Evolutionary conservation across 1,284 basidiomycete genomes (phyloP), one percentile per base, ranked within the genome.

Genomic region (Cryptococcus jaspeensis): DNA sequence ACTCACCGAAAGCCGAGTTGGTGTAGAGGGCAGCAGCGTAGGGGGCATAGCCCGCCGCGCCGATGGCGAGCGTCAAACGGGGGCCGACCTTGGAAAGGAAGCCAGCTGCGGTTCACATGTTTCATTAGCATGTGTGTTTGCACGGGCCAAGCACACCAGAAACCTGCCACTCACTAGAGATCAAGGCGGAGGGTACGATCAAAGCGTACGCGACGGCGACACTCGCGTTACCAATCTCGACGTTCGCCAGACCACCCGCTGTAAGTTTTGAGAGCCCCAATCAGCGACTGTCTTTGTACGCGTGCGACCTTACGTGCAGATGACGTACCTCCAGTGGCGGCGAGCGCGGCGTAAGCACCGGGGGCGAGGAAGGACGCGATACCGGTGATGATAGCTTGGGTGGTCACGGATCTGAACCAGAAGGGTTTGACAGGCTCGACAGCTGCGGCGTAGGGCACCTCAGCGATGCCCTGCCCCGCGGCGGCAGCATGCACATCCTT

Each of bases 151-250:
- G 12, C 8, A n/a, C 36, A 32, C 5, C n/a, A 15, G 16, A 2
- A 28, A 23, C 12, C 8, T 22, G n/a, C 8, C 15, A 57, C 61
- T 47, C 32, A 62, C 57, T 60, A 7, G 61, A 62, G 12, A 63
- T 55, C 12, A 71, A 48, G 36, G 65, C 66, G 0, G 74, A 76
- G 35, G 76, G 43, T 12, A 78, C 71, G 67, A 78, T 75, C 16
- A 78, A 56, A 0, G 60, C 72, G 44, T 72, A 78, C 2, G 75
- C 76, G 15, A 75, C 25, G 23, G 63, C 63, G 16, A 52, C 49
- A 37, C 56, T 54, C 0, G 70, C 63, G 50, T 78, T 78, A 51
- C 71, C 75, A 2, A 73, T 74, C 35, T 77, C 74, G 43, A 76
- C 74, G 25, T 73, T 52, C 28, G 58, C 56, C 5, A 60, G 53